Conservation (phyloP, 2,329 filamentous ascomycete species). For the Rhinocladiella mackenziei region DNA sequence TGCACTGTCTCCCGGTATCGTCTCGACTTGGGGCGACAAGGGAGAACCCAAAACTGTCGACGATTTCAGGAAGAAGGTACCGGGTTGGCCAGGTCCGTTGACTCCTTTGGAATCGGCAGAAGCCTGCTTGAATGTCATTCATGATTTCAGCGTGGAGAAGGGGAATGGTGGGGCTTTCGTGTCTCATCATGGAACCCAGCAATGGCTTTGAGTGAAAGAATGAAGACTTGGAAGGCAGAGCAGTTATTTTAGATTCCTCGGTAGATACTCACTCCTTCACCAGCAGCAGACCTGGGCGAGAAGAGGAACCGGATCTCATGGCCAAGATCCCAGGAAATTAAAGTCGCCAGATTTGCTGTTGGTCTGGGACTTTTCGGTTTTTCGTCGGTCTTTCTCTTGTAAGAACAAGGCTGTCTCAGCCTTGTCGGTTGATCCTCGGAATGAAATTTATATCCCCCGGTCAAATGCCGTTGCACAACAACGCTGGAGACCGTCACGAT, state of each 20-base stretch:
- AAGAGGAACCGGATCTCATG: no score
- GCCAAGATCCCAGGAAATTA: no score
- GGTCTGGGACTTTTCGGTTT: no score
- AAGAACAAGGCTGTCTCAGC: neutral
- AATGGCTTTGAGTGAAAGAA: slow-evolving; percentile 54
- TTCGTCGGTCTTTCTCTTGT: neutral
- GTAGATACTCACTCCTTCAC: no score
- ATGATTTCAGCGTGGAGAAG: slow-evolving; percentile 12
- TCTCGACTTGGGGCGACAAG: slow-evolving; percentile 39
- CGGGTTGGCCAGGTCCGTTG: slow-evolving; percentile 14
- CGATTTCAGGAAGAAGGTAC: slow-evolving; percentile 5
- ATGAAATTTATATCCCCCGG: no score
- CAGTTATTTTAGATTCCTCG: no score
- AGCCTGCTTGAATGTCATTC: slow-evolving; percentile 9
- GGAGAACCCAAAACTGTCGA: slow-evolving; percentile 1
- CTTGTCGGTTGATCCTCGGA: slow-evolving; percentile 7
- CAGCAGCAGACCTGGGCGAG: no score
- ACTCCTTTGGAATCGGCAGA: slow-evolving; percentile 13
- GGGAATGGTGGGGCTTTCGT: slow-evolving; percentile 50
- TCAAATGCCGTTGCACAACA: no score
- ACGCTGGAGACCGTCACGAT: no score
- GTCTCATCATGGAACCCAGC: slow-evolving; percentile 52
- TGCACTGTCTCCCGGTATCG: slow-evolving; percentile 50
- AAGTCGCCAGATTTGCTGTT: no score
- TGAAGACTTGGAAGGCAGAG: no score